These are phyloP conservation scores for Bipolaris sorokiniana DNA, from an alignment of 2,329 filamentous ascomycete species.

Conservation along the genomic window DNA sequence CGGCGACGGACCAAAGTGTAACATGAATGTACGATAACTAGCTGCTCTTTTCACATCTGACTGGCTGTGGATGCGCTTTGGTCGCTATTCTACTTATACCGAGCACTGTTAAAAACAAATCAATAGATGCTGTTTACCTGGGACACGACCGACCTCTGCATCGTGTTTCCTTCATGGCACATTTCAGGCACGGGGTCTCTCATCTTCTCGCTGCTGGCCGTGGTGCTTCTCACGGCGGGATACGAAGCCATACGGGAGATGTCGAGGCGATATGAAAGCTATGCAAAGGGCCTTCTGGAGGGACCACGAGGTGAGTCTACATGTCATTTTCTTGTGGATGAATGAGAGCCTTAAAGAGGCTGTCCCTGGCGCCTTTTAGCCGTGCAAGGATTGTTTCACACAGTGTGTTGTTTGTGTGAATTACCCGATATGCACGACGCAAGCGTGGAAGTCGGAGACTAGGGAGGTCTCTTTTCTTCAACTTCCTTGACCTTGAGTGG, in stretches of 20 bases:
- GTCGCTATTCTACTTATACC: background rate
- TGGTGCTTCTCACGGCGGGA: constrained; percentile 83
- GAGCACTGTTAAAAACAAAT: background rate
- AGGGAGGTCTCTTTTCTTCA: constrained; percentile 13
- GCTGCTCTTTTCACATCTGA: background rate
- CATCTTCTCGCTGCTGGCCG: constrained; percentile 78
- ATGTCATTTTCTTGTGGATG: constrained; percentile 2
- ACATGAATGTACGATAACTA: constrained; percentile 76
- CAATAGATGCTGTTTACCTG: constrained; percentile 96
- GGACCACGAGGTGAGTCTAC: constrained; percentile 42
- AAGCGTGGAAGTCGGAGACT: constrained; percentile 12
- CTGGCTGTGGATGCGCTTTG: background rate
- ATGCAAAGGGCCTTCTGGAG: constrained; percentile 34
- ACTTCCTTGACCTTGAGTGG: constrained; percentile 13
- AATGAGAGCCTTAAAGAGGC: too few relatives aligned
- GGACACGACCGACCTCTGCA: constrained; percentile 91
- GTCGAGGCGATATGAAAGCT: constrained; percentile 75
- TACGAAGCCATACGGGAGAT: constrained; percentile 87
- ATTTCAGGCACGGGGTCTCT: constrained; percentile 76
- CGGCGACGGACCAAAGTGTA: constrained; percentile 68
- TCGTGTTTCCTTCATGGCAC: constrained; percentile 93
- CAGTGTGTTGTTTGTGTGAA: too few relatives aligned
- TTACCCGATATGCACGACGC: background rate
- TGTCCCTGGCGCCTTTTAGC: too few relatives aligned
- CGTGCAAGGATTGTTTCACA: too few relatives aligned